A percentile compares a stretch with the other conserved stretches of the same genome.
phyloP scores from a whole-genome alignment of 108 stramenopile species.

The Cyclotella distinguenda region DNA sequence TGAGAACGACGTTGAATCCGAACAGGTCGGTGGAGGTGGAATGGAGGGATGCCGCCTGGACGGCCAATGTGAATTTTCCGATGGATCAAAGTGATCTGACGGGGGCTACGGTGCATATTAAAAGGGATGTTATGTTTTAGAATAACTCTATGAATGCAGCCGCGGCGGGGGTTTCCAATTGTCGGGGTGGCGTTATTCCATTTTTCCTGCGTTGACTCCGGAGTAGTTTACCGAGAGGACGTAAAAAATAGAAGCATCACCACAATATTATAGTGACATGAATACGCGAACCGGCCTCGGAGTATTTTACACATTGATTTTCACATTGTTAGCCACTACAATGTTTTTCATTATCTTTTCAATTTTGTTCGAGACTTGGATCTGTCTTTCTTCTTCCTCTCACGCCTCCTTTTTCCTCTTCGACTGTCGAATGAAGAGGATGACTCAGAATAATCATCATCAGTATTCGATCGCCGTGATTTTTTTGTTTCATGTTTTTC shows the following conservation, averaged over 20 bases:
- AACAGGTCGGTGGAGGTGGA: conserved; percentile 77
- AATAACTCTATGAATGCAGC: neutral
- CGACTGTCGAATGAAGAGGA: conserved; percentile 11
- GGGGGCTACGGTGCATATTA: conserved; percentile 77
- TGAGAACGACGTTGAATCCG: conserved; percentile 71
- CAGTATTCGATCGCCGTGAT: neutral
- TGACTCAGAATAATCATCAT: neutral
- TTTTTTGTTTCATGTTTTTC: neutral
- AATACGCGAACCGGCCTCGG: no score
- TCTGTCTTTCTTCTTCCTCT: conserved; percentile 16
- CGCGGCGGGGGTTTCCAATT: neutral
- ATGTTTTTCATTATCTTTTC: neutral
- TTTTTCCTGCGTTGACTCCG: neutral
- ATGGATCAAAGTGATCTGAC: conserved; percentile 66
- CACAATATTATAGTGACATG: neutral
- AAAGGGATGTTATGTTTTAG: conserved; percentile 83
- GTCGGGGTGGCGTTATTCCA: neutral
- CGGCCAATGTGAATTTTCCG: conserved; percentile 78
- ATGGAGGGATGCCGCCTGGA: conserved; percentile 86
- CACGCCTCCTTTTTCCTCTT: conserved; percentile 15
- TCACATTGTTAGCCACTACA: neutral
- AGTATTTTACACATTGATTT: neutral
- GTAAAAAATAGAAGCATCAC: neutral
- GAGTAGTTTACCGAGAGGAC: neutral
- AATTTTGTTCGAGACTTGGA: conserved; percentile 19